A percentile compares a stretch with the other conserved stretches of the same genome.
Evolutionary conservation across 169 alveolate species (phyloP).

Genomic region (Cryptosporidium canis): DNA sequence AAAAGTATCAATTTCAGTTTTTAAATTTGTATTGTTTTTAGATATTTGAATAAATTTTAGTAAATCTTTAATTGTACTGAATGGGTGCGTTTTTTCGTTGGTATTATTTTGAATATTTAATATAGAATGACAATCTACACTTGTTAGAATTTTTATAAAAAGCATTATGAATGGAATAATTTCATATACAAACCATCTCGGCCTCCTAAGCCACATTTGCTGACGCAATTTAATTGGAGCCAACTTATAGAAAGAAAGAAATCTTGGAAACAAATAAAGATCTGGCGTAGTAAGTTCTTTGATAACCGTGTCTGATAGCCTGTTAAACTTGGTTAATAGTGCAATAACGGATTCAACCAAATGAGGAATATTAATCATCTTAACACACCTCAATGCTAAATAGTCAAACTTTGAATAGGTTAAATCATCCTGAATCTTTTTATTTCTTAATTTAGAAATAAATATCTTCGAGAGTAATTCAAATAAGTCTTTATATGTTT

Average conservation of each 20-base stretch:
- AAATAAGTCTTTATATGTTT: slow-evolving; percentile 50
- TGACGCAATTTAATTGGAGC: slow-evolving; percentile 69
- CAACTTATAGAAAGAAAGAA: slow-evolving; percentile 32
- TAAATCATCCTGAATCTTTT: slow-evolving; percentile 1
- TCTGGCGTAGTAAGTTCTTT: slow-evolving; percentile 59
- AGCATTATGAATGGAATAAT: slow-evolving; percentile 46
- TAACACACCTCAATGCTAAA: slow-evolving; percentile 40
- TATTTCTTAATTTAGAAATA: slow-evolving; percentile 12
- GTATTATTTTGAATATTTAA: not conserved
- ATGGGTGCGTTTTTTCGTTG: not conserved
- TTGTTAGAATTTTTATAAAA: slow-evolving; percentile 32
- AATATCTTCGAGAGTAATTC: slow-evolving; percentile 36
- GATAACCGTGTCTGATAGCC: slow-evolving; percentile 26
- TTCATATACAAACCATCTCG: slow-evolving; percentile 61
- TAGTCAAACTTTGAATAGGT: slow-evolving; percentile 33
- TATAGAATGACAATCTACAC: slow-evolving; percentile 35
- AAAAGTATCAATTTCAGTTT: slow-evolving; percentile 5
- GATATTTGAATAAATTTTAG: not conserved
- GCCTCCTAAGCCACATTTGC: slow-evolving; percentile 70
- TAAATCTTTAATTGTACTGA: not conserved
- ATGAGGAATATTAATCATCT: slow-evolving; percentile 45
- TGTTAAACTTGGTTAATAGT: slow-evolving; percentile 18
- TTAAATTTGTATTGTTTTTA: not conserved
- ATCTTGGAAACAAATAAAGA: slow-evolving; percentile 48
- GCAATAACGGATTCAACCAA: slow-evolving; percentile 24